Evolutionary conservation across 2,329 filamentous ascomycete genomes (phyloP), one percentile per base, ranked within the genome.

Genomic region (Mariannaea sp.): DNA sequence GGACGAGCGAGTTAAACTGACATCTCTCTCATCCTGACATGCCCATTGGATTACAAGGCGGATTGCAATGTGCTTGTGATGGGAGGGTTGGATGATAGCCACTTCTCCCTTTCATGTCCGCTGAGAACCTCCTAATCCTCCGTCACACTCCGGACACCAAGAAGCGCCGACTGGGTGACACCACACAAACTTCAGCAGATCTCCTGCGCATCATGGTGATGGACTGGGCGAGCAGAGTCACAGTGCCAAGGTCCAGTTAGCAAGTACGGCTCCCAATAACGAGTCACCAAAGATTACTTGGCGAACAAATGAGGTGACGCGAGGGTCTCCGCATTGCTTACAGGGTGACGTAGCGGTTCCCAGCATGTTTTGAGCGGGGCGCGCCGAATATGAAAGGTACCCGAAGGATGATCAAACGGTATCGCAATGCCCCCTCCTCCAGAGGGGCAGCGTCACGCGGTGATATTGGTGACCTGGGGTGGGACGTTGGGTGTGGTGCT

Each of bases 321-420:
- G 48, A 56, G 53, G 35, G 46, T 48, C 54, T n/a, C 49, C 45
- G 41, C 54, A 22, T 29, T 27, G 24, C 55, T 32, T 55, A 38
- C 26, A 30, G 47, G 53, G 63, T 65, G 63, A 65, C 61, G 63
- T 65, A 65, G 61, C 55, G 53, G 50, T 60, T 63, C 51, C 51
- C 51, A 44, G 24, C 22, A 16, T 17, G 29, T 35, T 48, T 48
- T 29, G 42, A 38, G 49, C 43, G 53, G 49, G 53, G 48, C 32
- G 45, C 48, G 42, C 48, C 47, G 53, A 55, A 38, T 13, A 29
- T 42, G 53, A 55, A 41, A 51, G 42, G 46, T 35, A 30, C 36
- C 52, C 47, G 38, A 44, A 36, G n/a, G n/a, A 55, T n/a, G 33
- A 20, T 35, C 24, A 40, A 47, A 40, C 39, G 30, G 40, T 40